Conservation (phyloP, 495 filamentous ascomycete genomes). For the Aspergillus diversus region DNA sequence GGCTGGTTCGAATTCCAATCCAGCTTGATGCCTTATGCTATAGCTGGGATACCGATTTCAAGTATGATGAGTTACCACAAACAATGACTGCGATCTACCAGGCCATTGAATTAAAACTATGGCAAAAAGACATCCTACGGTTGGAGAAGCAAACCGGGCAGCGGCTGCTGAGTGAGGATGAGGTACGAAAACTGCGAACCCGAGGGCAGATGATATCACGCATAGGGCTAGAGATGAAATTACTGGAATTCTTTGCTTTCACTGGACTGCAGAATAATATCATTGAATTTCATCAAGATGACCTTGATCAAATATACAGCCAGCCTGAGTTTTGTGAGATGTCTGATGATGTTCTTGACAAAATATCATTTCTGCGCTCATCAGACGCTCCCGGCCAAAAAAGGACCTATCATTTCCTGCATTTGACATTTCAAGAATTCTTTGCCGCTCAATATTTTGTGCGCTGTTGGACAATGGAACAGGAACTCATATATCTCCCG, state of each 20-base stretch:
- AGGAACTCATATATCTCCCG: not conserved
- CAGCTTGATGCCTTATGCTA: slow-evolving; percentile 53
- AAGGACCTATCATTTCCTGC: slow-evolving; percentile 44
- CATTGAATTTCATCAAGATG: slow-evolving; percentile 36
- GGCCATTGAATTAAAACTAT: slow-evolving; percentile 40
- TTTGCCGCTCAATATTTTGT: slow-evolving; percentile 42
- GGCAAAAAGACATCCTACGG: slow-evolving; percentile 44
- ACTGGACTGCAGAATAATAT: slow-evolving; percentile 39
- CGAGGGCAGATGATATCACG: slow-evolving; percentile 13
- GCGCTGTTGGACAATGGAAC: slow-evolving; percentile 32
- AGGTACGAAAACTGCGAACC: not conserved
- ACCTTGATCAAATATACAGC: slow-evolving; percentile 27
- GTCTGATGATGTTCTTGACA: slow-evolving; percentile 23
- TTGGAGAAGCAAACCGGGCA: slow-evolving; percentile 23
- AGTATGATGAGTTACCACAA: slow-evolving; percentile 10
- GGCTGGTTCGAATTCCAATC: slow-evolving; percentile 49
- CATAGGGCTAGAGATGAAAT: slow-evolving; percentile 26
- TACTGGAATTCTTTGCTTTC: slow-evolving; percentile 45
- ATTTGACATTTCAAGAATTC: slow-evolving; percentile 29
- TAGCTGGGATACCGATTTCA: slow-evolving; percentile 35
- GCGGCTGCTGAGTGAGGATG: slow-evolving; percentile 4
- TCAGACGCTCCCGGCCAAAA: slow-evolving; percentile 23
- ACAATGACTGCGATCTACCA: slow-evolving; percentile 50
- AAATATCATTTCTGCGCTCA: slow-evolving; percentile 41
- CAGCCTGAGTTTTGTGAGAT: slow-evolving; percentile 14